Percentiles rank a stretch among this genome's conserved stretches.
Conservation (phyloP, 116 monocot genomes). For the Trichopus zeylanicus region DNA sequence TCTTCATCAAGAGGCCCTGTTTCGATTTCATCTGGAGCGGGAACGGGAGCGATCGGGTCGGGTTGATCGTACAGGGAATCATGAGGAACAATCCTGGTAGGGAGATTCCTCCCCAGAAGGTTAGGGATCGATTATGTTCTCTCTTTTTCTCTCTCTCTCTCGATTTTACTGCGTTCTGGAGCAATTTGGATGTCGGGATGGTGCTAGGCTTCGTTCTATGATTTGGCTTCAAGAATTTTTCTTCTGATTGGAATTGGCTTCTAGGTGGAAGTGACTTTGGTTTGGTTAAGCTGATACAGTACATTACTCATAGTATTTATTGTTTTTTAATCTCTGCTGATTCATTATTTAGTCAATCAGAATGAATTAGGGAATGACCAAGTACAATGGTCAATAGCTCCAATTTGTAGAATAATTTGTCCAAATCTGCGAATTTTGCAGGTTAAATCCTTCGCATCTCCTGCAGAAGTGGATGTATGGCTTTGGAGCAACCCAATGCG, state of each 20-base stretch:
- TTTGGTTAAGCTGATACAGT: background rate
- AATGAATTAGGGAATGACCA: too few relatives aligned
- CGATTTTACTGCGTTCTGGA: background rate
- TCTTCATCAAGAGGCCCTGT: constrained; percentile 40
- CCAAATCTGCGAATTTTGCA: constrained; percentile 1
- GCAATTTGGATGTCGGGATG: background rate
- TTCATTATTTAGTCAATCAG: background rate
- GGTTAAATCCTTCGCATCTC: constrained; percentile 48
- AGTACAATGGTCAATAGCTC: background rate
- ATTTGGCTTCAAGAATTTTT: background rate
- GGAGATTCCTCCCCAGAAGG: constrained; percentile 35
- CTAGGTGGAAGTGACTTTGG: background rate
- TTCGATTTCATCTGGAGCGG: constrained; percentile 63
- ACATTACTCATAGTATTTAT: background rate
- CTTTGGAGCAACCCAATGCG: constrained; percentile 38
- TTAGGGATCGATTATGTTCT: background rate
- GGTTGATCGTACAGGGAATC: constrained; percentile 26
- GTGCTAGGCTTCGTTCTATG: background rate
- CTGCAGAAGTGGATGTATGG: constrained; percentile 64
- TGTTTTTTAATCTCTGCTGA: background rate
- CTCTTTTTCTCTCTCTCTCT: background rate
- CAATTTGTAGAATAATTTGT: background rate
- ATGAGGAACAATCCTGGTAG: constrained; percentile 52
- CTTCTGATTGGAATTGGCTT: background rate
- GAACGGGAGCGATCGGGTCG: constrained; percentile 24